A percentile compares a stretch with the other conserved stretches of the same genome.
These are phyloP conservation scores for Vanrija humicola DNA, from an alignment of 1,284 basidiomycete genomes.

Conservation along the genomic window DNA sequence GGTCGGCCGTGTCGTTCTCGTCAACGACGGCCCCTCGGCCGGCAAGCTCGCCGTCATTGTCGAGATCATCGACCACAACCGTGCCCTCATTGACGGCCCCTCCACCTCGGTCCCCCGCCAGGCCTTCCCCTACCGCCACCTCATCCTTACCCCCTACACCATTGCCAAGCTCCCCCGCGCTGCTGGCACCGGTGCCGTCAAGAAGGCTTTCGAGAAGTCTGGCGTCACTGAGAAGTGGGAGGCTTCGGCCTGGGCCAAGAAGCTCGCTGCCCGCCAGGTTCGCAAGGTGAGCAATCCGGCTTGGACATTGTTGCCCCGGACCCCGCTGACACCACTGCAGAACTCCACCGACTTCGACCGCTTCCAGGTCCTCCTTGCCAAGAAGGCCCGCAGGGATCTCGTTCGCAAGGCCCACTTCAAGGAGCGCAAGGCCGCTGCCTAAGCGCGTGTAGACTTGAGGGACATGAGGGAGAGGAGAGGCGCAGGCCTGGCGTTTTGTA, in stretches of 20 bases:
- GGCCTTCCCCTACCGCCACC: constrained; percentile 83
- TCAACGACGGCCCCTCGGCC: constrained; percentile 78
- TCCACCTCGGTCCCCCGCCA: constrained; percentile 87
- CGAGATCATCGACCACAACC: constrained; percentile 99
- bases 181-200: constrained; percentile 75
- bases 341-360: constrained; percentile 85
- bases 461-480: constrained; percentile 5
- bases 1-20: constrained; percentile 97
- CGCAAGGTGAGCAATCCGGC: constrained; percentile 55
- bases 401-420: constrained; percentile 51
- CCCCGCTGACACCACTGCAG: constrained; percentile 12
- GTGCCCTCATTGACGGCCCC: constrained; percentile 94
- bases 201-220: constrained; percentile 75
- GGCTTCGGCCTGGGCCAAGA: constrained; percentile 81
- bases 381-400: constrained; percentile 54
- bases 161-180: constrained; percentile 82
- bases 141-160: constrained; percentile 83
- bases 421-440: constrained; percentile 51
- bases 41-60: constrained; percentile 93
- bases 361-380: constrained; percentile 58
- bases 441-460: constrained; percentile 14
- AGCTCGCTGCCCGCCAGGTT: constrained; percentile 70
- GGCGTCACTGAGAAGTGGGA: constrained; percentile 62
- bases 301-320: too few species aligned
- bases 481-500: constrained; percentile 10